phyloP scores from a whole-genome alignment of 371 early-diverging fungal genomes.

The Rhizopus delemar region DNA sequence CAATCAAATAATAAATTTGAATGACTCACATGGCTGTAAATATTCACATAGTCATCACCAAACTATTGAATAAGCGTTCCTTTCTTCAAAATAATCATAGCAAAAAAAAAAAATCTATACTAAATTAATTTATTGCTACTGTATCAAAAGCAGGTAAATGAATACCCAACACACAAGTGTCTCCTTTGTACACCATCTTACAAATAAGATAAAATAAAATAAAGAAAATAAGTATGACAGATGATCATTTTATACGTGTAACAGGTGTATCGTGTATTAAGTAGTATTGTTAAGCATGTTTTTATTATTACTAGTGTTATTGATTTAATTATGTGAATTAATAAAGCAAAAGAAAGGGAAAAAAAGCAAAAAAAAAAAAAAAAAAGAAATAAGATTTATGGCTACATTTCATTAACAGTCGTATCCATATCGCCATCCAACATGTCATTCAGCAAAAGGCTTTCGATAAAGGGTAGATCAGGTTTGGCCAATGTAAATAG shows the following conservation, averaged over 20 bases:
- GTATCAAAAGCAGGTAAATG: not conserved
- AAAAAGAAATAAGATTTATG: not conserved
- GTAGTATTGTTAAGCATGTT: too few species aligned
- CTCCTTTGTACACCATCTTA: too few species aligned
- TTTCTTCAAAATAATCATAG: conserved; percentile 1
- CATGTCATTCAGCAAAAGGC: conserved; percentile 71
- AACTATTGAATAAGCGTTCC: conserved; percentile 14
- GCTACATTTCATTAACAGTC: conserved; percentile 4
- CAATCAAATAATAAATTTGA: not conserved
- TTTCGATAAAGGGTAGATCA: conserved; percentile 76
- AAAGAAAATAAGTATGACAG: too few species aligned
- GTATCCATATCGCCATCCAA: conserved; percentile 55
- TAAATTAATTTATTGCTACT: not conserved
- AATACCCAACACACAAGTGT: not conserved
- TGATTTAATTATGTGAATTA: not conserved
- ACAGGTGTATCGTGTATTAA: too few species aligned
- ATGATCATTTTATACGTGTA: too few species aligned
- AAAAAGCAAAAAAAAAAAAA: not conserved
- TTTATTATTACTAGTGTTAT: too few species aligned
- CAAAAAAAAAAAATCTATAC: conserved; percentile 1
- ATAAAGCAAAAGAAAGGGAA: not conserved
- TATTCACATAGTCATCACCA: conserved; percentile 41
- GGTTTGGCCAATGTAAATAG: conserved; percentile 71
- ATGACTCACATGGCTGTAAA: conserved; percentile 50
- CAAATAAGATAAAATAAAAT: too few species aligned